Evolutionary conservation across 2,329 filamentous ascomycete genomes (phyloP).

Genomic region (Alternaria hordeiaustralica): DNA sequence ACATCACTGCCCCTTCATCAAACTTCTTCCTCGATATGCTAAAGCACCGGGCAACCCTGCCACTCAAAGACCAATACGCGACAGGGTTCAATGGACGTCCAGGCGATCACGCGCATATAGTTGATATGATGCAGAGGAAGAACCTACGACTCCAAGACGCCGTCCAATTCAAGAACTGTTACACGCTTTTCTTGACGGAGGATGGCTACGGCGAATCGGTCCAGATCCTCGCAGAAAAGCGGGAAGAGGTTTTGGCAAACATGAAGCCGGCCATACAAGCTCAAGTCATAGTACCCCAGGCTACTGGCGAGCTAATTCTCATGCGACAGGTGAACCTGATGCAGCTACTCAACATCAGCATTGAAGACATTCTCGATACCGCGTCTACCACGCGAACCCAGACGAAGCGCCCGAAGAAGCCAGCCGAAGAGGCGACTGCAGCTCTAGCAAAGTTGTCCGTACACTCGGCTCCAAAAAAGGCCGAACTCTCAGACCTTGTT

Average conservation of each 20-base stretch:
- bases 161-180: constrained; percentile 38
- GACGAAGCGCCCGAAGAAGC: constrained; percentile 34
- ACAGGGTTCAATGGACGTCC: constrained; percentile 35
- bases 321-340: constrained; percentile 49
- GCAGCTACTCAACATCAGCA: constrained; percentile 50
- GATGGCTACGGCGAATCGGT: constrained; percentile 49
- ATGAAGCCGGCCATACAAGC: constrained; percentile 25
- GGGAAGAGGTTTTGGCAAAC: constrained; percentile 22
- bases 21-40: constrained; percentile 48
- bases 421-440: constrained; percentile 31
- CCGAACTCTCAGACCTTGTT: constrained; percentile 31
- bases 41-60: constrained; percentile 46
- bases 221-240: constrained; percentile 24
- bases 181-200: constrained; percentile 48
- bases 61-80: constrained; percentile 13
- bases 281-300: constrained; percentile 27
- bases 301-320: constrained; percentile 46
- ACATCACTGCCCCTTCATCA: constrained; percentile 47
- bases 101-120: constrained; percentile 50
- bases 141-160: constrained; percentile 40
- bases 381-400: constrained; percentile 43
- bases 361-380: constrained; percentile 53
- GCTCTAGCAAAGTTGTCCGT: constrained; percentile 47
- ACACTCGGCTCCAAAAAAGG: constrained; percentile 7
- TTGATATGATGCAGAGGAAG: constrained; percentile 42